These are phyloP conservation scores for Tillandsia leiboldiana DNA, from an alignment of 176 grass and related monocot species.

Conservation along the genomic window DNA sequence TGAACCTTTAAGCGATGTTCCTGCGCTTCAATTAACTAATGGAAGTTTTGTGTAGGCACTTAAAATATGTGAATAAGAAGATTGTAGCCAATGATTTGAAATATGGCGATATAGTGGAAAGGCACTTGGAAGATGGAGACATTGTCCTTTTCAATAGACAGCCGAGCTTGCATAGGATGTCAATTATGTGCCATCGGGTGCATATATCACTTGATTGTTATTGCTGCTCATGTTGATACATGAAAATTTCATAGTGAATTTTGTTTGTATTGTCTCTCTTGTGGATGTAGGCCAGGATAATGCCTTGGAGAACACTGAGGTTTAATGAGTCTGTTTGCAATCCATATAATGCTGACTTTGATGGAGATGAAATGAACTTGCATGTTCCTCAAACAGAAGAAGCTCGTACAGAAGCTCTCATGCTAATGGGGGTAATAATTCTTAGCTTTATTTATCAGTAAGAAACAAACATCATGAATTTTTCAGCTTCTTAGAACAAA, in stretches of 20 bases:
- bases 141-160: slow-evolving; percentile 96
- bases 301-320: slow-evolving; percentile 95
- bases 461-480: background rate
- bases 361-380: slow-evolving; percentile 98
- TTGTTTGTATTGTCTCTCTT: slow-evolving; percentile 13
- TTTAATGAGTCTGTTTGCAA: slow-evolving; percentile 99
- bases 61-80: slow-evolving; percentile 73
- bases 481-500: background rate
- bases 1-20: slow-evolving; percentile 10
- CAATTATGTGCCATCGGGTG: slow-evolving; percentile 94
- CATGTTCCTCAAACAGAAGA: slow-evolving; percentile 99
- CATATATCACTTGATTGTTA: slow-evolving; percentile 6
- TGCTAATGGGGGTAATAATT: slow-evolving; percentile 86
- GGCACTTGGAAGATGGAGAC: slow-evolving; percentile 97
- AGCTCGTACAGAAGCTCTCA: slow-evolving; percentile 95
- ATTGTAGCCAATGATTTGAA: slow-evolving; percentile 72
- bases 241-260: slow-evolving; percentile 14
- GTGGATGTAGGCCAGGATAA: slow-evolving; percentile 75
- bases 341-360: slow-evolving; percentile 99
- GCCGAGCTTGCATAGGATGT: slow-evolving; percentile 97
- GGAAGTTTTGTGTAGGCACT: slow-evolving; percentile 42
- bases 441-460: background rate
- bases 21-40: background rate
- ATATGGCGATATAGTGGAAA: slow-evolving; percentile 73
- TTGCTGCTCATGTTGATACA: slow-evolving; percentile 13